These are phyloP conservation scores for Trifolium fragiferum DNA, from an alignment of 306 rosid species.

Conservation along the genomic window DNA sequence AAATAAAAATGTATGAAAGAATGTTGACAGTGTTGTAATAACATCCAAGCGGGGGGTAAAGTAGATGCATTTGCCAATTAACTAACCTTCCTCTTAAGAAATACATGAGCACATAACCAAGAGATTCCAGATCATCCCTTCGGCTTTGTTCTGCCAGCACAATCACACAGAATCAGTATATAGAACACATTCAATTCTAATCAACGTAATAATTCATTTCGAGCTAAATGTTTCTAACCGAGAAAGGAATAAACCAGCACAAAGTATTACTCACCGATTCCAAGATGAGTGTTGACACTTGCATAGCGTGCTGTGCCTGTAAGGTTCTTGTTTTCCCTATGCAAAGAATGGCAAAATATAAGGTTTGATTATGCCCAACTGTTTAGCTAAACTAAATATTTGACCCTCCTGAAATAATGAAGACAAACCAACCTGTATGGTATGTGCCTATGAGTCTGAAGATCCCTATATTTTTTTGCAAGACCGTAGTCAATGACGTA, in stretches of 20 bases:
- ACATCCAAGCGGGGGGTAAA: background rate
- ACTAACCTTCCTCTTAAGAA: slow-evolving; percentile 96
- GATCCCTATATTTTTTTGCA: slow-evolving; percentile 96
- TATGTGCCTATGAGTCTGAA: slow-evolving; percentile 96
- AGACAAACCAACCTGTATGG: slow-evolving; percentile 79
- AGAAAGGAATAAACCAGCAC: slow-evolving; percentile 35
- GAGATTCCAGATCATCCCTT: slow-evolving; percentile 99
- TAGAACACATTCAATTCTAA: slow-evolving; percentile 21
- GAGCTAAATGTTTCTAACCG: slow-evolving; percentile 12
- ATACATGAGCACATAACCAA: slow-evolving; percentile 98
- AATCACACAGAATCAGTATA: slow-evolving; percentile 42
- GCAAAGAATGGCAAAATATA: slow-evolving; percentile 20
- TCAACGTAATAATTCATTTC: slow-evolving; percentile 9
- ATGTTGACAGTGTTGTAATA: slow-evolving; percentile 33
- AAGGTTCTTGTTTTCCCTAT: slow-evolving; percentile 97
- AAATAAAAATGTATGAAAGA: slow-evolving; percentile 34
- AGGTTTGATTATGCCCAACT: slow-evolving; percentile 20
- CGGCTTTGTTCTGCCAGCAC: slow-evolving; percentile 91
- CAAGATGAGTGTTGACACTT: slow-evolving; percentile 98
- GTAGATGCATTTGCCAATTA: slow-evolving; percentile 31
- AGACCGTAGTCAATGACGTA: slow-evolving; percentile 95
- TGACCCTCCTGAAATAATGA: slow-evolving; percentile 33
- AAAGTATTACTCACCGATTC: slow-evolving; percentile 79
- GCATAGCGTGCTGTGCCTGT: slow-evolving; percentile 99
- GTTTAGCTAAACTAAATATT: slow-evolving; percentile 17